Evolutionary conservation across 805 yeast species (phyloP).

Genomic region (Metschnikowia sp.): DNA sequence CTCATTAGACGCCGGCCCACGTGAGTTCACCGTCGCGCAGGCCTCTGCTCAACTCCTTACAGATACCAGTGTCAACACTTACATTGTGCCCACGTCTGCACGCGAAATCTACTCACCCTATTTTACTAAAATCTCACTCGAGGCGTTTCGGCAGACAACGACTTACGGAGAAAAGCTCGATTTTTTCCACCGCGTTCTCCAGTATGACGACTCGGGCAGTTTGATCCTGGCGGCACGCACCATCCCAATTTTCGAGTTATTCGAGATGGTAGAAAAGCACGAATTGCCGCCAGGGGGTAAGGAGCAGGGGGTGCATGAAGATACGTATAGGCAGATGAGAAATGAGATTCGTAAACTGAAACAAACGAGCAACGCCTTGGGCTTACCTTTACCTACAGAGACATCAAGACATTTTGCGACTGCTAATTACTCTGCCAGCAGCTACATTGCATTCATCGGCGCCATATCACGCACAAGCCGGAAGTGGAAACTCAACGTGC

Average conservation of each 20-base stretch:
- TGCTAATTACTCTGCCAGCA: constrained; percentile 5
- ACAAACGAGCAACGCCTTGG: not conserved
- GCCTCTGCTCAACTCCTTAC: constrained; percentile 34
- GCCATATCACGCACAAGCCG: constrained; percentile 13
- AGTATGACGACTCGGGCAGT: constrained; percentile 35
- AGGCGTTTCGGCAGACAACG: constrained; percentile 40
- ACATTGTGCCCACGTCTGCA: constrained; percentile 33
- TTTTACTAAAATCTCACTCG: constrained; percentile 31
- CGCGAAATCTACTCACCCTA: constrained; percentile 23
- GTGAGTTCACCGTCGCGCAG: constrained; percentile 29
- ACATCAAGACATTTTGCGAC: constrained; percentile 1
- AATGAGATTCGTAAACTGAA: no score
- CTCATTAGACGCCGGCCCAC: constrained; percentile 3
- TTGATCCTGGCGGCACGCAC: constrained; percentile 28
- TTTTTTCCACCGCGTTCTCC: constrained; percentile 44
- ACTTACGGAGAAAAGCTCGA: constrained; percentile 41
- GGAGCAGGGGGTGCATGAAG: no score
- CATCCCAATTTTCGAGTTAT: constrained; percentile 34
- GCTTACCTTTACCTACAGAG: constrained; percentile 3
- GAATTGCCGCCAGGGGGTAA: no score
- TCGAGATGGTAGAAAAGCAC: constrained; percentile 11
- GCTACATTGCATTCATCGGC: constrained; percentile 15
- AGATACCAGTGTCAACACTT: constrained; percentile 34
- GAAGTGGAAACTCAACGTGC: constrained; percentile 23
- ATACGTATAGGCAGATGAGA: no score